Base-by-base conservation (phyloP, 2,329 filamentous ascomycete species). In the Phialemoniopsis sp. region DNA sequence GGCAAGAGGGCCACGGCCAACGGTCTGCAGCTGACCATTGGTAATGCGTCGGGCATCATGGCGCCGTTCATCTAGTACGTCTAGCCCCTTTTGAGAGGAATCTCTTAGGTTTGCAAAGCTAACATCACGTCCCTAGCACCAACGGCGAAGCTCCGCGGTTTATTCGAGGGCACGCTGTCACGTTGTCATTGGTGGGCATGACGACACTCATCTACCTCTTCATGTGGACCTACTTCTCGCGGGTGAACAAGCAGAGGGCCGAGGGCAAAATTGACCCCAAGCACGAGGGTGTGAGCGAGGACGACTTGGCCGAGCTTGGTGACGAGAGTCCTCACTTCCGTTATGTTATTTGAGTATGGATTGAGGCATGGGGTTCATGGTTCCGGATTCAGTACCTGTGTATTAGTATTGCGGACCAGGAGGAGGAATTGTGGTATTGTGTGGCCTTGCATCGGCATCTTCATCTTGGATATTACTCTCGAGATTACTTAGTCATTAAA, bases 1-100 rank as follows among this genome's bases (percentile, higher is more conserved):
- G 21, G 21, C 21, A 26, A 26, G 21, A 26, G 21, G 21, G 21
- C 21, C 10, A 26, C 21, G 0, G 83, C 82, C 0, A 86, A 78
- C 2, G 85, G 82, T 0, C 55, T 89, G 55, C 84, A 89, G 55
- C 65, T 89, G 29, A 86, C 78, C 0, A 72, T 82, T 38, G 85
- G 84, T 3, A 89, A 89, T 46, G 68, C 72, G 13, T 75, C 80
- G 10, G 86, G 86, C 3, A 83, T 89, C 46, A 83, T 88, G 80
- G 75, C 82, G 4, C 78, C 82, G 0, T 89, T 87, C 50, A 78
- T 85, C 39, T 75, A 74, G 58, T 62, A 46, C 42, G 58, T 53
- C 7, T 14, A 34, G 15, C 15, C 15, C 21, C 10, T 10, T 26
- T 10, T 26, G 6, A 6, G n/a, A 15, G 5, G 17, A 19, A 14